Percentiles rank a stretch among this genome's conserved stretches.
phyloP scores from a whole-genome alignment of 1,284 basidiomycete species.

The Ustilago shanxiensis region DNA sequence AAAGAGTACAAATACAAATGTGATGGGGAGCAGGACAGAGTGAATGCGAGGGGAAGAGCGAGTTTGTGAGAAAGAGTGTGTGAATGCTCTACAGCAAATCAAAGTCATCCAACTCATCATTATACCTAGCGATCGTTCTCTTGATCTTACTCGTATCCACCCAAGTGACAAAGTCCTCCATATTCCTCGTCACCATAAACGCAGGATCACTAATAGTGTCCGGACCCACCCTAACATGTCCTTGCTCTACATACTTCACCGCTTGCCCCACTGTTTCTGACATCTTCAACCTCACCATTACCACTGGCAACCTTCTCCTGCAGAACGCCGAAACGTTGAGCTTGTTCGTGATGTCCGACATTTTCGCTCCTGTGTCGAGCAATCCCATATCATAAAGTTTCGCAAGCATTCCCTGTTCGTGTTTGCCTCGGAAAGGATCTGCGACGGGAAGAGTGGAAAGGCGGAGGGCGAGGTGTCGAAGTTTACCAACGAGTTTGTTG shows the following conservation, averaged over 20 bases:
- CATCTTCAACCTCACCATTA: conserved; percentile 94
- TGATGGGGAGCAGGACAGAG: neutral
- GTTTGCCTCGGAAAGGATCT: conserved; percentile 87
- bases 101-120: conserved; percentile 78
- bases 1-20: neutral
- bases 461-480: conserved; percentile 87
- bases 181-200: conserved; percentile 89
- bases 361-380: conserved; percentile 75
- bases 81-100: conserved; percentile 53
- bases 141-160: conserved; percentile 97
- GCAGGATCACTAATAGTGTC: conserved; percentile 97
- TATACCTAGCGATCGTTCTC: conserved; percentile 94
- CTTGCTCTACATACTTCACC: conserved; percentile 96
- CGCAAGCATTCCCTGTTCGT: conserved; percentile 87
- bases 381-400: conserved; percentile 99
- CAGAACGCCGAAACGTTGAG: conserved; percentile 95
- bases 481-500: conserved; percentile 91
- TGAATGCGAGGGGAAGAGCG: no score
- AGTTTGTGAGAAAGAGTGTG: no score
- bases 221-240: conserved; percentile 95
- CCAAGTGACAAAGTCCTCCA: conserved; percentile 99
- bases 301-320: conserved; percentile 88
- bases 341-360: conserved; percentile 76
- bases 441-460: conserved; percentile 87
- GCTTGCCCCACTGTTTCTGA: conserved; percentile 96